These are phyloP conservation scores for Aureobasidium sp. DNA, from an alignment of 2,329 filamentous ascomycete genomes.

Conservation along the genomic window DNA sequence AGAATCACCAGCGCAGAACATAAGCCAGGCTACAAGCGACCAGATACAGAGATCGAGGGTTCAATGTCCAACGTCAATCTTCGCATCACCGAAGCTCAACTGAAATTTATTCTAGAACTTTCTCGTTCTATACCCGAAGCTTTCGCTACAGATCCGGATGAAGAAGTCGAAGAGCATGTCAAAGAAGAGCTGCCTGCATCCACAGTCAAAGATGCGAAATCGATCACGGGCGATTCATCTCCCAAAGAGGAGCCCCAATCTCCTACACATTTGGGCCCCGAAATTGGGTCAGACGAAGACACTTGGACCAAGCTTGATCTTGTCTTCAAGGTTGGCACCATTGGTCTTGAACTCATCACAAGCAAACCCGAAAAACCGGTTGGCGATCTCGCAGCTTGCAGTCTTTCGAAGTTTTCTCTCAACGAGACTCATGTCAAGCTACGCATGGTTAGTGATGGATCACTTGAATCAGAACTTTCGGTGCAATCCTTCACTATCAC, in stretches of 20 bases:
- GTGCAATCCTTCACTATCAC: constrained; percentile 92
- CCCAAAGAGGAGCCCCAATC: constrained; percentile 29
- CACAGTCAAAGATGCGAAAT: constrained; percentile 44
- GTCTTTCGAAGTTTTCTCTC: constrained; percentile 86
- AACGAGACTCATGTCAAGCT: constrained; percentile 90
- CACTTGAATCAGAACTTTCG: constrained; percentile 84
- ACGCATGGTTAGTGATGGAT: constrained; percentile 84
- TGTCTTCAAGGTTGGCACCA: constrained; percentile 78
- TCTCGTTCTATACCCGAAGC: constrained; percentile 81
- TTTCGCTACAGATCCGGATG: constrained; percentile 67
- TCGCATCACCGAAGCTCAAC: constrained; percentile 79
- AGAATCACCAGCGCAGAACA: constrained; percentile 90
- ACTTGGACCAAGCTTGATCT: constrained; percentile 92
- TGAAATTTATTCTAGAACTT: constrained; percentile 82
- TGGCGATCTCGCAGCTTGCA: constrained; percentile 68
- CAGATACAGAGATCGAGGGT: constrained; percentile 86
- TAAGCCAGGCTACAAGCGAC: constrained; percentile 64
- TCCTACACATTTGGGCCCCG: constrained; percentile 44
- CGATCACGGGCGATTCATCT: constrained; percentile 38
- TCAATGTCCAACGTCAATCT: constrained; percentile 91
- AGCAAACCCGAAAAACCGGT: constrained; percentile 70
- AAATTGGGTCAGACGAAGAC: constrained; percentile 60
- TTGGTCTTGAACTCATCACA: constrained; percentile 81
- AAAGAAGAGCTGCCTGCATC: constrained; percentile 62
- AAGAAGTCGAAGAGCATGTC: constrained; percentile 62